A percentile compares a stretch with the other conserved stretches of the same genome.
Evolutionary conservation across 352 stramenopile species (phyloP).

Genomic region (Thalassiosira exigua): DNA sequence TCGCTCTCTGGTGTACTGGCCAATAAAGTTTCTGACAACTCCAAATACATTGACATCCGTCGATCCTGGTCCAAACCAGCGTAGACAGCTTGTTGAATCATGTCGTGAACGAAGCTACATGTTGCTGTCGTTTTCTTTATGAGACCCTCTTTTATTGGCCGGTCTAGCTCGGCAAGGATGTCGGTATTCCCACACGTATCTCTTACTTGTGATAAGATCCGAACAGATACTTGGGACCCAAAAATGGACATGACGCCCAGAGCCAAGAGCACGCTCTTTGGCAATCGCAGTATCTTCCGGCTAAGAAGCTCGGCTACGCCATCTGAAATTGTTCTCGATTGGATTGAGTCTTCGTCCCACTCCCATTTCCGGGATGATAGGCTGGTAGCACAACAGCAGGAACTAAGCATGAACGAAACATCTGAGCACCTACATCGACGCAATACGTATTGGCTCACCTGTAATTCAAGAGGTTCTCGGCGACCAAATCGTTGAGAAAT

Average conservation of each 20-base stretch:
- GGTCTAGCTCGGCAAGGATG: conserved; percentile 21
- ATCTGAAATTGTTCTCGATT: conserved; percentile 19
- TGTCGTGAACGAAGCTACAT: conserved; percentile 44
- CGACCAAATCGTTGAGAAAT: conserved; percentile 21
- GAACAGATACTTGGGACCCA: conserved; percentile 10
- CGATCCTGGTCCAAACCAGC: conserved; percentile 4
- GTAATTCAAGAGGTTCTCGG: conserved; percentile 29
- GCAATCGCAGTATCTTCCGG: conserved; percentile 16
- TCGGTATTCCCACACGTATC: conserved; percentile 6
- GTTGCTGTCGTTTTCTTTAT: conserved; percentile 15
- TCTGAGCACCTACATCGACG: not conserved
- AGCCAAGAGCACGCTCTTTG: conserved; percentile 4
- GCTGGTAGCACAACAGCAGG: no score
- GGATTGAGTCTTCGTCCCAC: conserved; percentile 38
- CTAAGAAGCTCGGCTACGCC: conserved; percentile 30
- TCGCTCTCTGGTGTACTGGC: not conserved
- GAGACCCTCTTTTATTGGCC: conserved; percentile 20
- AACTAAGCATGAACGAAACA: not conserved
- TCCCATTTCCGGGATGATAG: conserved; percentile 27
- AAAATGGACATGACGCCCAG: conserved; percentile 39
- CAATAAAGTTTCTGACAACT: conserved; percentile 19
- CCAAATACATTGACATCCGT: not conserved
- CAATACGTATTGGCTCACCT: not conserved
- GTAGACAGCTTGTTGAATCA: conserved; percentile 24
- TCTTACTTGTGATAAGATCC: conserved; percentile 15